phyloP scores from a whole-genome alignment of 495 filamentous ascomycete species.

The Wilcoxina mikolae region DNA sequence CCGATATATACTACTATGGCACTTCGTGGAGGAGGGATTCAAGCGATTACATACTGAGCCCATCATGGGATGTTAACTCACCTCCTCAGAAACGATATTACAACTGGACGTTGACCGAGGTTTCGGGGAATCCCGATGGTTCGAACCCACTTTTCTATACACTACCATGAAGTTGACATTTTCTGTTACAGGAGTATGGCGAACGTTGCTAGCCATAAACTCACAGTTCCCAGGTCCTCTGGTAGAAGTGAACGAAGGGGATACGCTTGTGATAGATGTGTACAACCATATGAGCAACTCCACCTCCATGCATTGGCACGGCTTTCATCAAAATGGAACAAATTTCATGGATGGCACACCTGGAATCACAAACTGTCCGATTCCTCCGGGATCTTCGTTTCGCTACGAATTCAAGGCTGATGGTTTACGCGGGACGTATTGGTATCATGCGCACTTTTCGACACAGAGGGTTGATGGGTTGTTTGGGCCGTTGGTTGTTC shows the following conservation, averaged over 20 bases:
- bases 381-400: constrained; percentile 41
- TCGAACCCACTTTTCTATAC: constrained; percentile 13
- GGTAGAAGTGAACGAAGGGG: constrained; percentile 32
- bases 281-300: constrained; percentile 25
- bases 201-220: constrained; percentile 42
- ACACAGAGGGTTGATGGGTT: constrained; percentile 35
- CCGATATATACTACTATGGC: neutral
- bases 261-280: constrained; percentile 27
- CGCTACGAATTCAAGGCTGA: constrained; percentile 36
- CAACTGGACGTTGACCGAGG: constrained; percentile 33
- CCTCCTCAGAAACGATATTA: constrained; percentile 33
- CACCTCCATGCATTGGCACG: constrained; percentile 50
- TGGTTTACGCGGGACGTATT: constrained; percentile 19
- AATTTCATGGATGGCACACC: constrained; percentile 49
- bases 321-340: constrained; percentile 48
- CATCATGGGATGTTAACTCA: constrained; percentile 32
- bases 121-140: constrained; percentile 32
- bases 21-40: constrained; percentile 10
- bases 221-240: constrained; percentile 42
- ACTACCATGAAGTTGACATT: constrained; percentile 30
- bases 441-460: constrained; percentile 27
- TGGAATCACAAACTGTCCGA: constrained; percentile 51
- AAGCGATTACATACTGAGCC: constrained; percentile 32
- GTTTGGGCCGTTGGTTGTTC: constrained; percentile 43
- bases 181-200: constrained; percentile 32